Evolutionary conservation across 169 alveolate genomes (phyloP).

Genomic region (Cryptosporidium xiaoi): DNA sequence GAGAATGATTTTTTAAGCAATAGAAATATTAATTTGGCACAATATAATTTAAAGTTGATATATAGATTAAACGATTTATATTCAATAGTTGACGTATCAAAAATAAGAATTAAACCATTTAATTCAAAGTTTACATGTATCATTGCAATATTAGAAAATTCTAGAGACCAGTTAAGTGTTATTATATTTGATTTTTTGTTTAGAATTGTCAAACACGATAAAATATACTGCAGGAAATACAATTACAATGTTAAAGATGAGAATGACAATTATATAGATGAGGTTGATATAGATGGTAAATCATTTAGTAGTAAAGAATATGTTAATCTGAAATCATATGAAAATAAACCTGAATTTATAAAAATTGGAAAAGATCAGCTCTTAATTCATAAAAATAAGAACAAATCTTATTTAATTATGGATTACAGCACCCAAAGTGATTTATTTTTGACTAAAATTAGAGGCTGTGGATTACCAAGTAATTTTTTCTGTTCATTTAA

Average conservation of each 20-base stretch:
- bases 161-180: slow-evolving; percentile 39
- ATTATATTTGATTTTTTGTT: slow-evolving; percentile 47
- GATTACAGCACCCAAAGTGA: slow-evolving; percentile 6
- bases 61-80: slow-evolving; percentile 13
- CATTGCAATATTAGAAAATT: slow-evolving; percentile 14
- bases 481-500: not conserved
- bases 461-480: not conserved
- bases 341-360: slow-evolving; percentile 39
- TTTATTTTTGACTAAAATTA: slow-evolving; percentile 2
- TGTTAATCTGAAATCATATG: slow-evolving; percentile 19
- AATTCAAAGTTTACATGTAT: slow-evolving; percentile 31
- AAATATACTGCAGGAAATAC: slow-evolving; percentile 15
- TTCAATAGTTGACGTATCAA: slow-evolving; percentile 38
- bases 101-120: not conserved
- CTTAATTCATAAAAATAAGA: slow-evolving; percentile 33
- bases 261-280: no score
- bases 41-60: slow-evolving; percentile 24
- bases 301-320: not conserved
- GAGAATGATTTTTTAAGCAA: not conserved
- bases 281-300: no score
- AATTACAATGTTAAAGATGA: slow-evolving; percentile 22
- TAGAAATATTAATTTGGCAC: not conserved
- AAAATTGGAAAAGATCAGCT: slow-evolving; percentile 19
- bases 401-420: slow-evolving; percentile 49
- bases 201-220: slow-evolving; percentile 38